phyloP scores from a whole-genome alignment of 2,329 filamentous ascomycete genomes.

The Nemania serpens region DNA sequence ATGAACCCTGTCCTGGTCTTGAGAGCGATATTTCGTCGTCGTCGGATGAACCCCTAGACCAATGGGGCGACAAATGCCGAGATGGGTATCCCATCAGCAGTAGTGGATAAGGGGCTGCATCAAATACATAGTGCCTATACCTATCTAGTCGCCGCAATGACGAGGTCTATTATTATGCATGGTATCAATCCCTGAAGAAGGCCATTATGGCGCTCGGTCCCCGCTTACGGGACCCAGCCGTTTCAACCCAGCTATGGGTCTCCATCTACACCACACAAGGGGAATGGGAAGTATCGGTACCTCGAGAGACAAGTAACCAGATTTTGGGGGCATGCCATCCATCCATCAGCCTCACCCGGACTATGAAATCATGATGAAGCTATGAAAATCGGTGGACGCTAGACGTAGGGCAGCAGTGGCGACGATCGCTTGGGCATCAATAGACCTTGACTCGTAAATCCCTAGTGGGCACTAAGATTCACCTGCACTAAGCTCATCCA shows the following conservation, averaged over 20 bases:
- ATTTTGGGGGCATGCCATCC: background rate
- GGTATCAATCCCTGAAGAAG: background rate
- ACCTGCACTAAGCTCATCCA: background rate
- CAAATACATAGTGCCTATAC: too few species aligned
- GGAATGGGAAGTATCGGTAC: background rate
- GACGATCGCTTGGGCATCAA: background rate
- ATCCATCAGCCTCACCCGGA: background rate
- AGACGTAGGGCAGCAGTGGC: background rate
- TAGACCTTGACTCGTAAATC: background rate
- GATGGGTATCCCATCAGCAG: too few species aligned
- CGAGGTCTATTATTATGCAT: background rate
- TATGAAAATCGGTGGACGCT: background rate
- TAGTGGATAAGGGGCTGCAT: background rate
- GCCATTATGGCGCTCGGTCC: background rate
- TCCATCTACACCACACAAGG: background rate
- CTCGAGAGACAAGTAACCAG: background rate
- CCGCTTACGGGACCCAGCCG: background rate
- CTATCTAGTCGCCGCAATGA: too few species aligned
- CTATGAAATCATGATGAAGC: background rate
- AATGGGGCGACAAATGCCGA: background rate
- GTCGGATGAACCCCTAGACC: background rate
- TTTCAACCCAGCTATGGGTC: background rate
- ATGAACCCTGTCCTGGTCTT: slow-evolving; percentile 18
- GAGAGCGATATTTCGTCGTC: background rate
- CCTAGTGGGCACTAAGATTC: background rate